phyloP scores from a whole-genome alignment of 164 flowering plant genomes.

The Aristolochia fimbriata region DNA sequence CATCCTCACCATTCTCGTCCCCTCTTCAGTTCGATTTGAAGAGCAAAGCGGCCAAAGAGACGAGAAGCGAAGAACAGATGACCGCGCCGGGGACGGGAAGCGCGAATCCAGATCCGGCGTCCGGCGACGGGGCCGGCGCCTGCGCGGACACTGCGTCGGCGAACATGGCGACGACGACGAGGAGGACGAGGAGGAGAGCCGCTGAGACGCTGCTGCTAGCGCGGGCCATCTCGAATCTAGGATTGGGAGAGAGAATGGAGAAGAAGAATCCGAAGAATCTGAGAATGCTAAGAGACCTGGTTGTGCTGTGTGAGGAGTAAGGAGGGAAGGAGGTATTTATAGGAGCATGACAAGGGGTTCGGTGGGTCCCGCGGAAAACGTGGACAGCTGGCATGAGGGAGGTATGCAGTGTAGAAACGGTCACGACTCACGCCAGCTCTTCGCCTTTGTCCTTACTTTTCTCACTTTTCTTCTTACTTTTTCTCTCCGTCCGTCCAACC shows the following conservation, averaged over 20 bases:
- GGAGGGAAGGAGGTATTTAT: not conserved
- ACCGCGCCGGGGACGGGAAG: not conserved
- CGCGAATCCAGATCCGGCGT: not conserved
- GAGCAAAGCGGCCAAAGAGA: not conserved
- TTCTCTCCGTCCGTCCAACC: no score
- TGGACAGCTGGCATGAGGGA: not conserved
- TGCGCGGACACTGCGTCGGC: not conserved
- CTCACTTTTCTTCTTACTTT: no score
- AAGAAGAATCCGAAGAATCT: not conserved
- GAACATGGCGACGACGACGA: not conserved
- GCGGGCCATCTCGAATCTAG: not conserved
- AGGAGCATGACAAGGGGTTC: not conserved
- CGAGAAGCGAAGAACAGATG: not conserved
- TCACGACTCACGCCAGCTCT: no score
- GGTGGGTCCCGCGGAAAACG: not conserved
- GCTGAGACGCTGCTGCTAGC: not conserved
- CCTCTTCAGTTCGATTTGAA: not conserved
- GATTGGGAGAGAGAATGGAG: not conserved
- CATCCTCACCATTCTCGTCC: not conserved
- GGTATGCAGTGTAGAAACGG: no score
- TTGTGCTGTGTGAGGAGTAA: not conserved
- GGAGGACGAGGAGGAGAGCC: not conserved
- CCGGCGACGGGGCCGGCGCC: constrained; percentile 1
- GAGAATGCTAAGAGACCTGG: not conserved
- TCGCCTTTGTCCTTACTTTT: no score